A percentile compares a stretch with the other conserved stretches of the same genome.
phyloP scores from a whole-genome alignment of 108 stramenopile genomes.

The Schizochytrium sp. region DNA sequence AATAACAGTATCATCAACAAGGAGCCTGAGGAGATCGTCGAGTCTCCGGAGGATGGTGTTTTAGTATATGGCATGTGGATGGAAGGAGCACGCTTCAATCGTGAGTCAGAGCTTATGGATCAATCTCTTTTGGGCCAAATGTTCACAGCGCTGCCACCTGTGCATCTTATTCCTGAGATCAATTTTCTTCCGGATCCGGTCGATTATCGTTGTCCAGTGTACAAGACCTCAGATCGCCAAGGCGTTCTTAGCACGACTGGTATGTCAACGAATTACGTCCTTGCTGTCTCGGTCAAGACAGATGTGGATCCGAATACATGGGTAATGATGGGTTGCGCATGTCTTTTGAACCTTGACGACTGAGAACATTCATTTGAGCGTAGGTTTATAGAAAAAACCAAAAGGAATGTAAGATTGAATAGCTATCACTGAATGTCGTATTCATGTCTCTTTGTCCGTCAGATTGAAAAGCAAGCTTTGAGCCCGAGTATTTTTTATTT shows the following conservation, averaged over 20 bases:
- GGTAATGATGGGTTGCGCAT: conserved; percentile 52
- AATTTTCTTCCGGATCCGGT: conserved; percentile 30
- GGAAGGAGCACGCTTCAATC: conserved; percentile 54
- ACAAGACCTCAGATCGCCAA: conserved; percentile 56
- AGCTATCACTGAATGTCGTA: neutral
- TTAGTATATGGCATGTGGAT: conserved; percentile 46
- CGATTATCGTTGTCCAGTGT: conserved; percentile 44
- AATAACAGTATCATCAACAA: conserved; percentile 32
- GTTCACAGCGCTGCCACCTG: conserved; percentile 48
- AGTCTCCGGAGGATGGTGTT: conserved; percentile 51
- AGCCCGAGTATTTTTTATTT: no score
- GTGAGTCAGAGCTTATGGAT: conserved; percentile 23
- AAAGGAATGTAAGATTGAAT: neutral
- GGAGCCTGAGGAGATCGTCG: conserved; percentile 28
- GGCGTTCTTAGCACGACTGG: conserved; percentile 59
- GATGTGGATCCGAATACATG: conserved; percentile 39
- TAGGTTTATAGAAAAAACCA: neutral
- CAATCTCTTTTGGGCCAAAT: conserved; percentile 44
- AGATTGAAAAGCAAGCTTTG: no score
- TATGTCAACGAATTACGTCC: conserved; percentile 59
- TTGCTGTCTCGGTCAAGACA: conserved; percentile 52
- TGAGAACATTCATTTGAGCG: neutral
- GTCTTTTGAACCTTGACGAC: conserved; percentile 51
- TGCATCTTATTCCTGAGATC: conserved; percentile 46
- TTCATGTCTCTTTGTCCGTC: no score